Evolutionary conservation across 2,329 filamentous ascomycete species (phyloP), one percentile per base, ranked within the genome.

Genomic region (Exophiala sp.): DNA sequence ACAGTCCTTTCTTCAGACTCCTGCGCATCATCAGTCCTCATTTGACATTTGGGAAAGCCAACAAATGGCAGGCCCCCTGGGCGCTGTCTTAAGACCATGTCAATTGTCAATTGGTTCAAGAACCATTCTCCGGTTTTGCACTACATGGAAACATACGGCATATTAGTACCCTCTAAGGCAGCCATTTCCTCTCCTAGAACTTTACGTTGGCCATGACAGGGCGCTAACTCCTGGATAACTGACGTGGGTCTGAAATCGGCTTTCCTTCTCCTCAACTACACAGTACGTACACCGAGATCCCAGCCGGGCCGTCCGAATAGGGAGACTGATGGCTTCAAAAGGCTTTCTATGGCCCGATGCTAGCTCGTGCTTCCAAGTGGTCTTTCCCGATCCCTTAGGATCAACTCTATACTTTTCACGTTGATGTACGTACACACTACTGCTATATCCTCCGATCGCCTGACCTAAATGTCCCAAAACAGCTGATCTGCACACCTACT

Each of bases 341-440:
- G 43, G 52, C 50, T 54, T 38, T 53, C 48, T 35, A 54, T 55
- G 52, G 54, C 52, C 45, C 50, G 39, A 55, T 51, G 53, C 59
- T 59, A 59, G 57, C 59, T 56, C 50, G 50, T 58, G 47, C 57
- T 52, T 51, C 34, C 43, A 53, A 35, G 48, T 54, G 51, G 54
- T 57, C 51, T 55, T 59, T 44, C 34, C 44, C 20, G 46, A 39
- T 46, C 44, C 40, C 39, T 40, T 35, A 44, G 45, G 48, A 9
- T 29, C 49, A 43, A 43, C 21, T 14, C 39, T 48, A 32, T 40
- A 41, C 36, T 47, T 41, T 41, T 43, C 39, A 29, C 7, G 24
- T 29, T 29, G 24, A 29, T 50, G 43, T 46, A 54, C 50, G 50
- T 47, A 46, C 41, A 43, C 20, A 12, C 40, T 45, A 20, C 43